These are phyloP conservation scores for Arabidopsis arenosa DNA, from an alignment of 345 rosid genomes.

Conservation along the genomic window DNA sequence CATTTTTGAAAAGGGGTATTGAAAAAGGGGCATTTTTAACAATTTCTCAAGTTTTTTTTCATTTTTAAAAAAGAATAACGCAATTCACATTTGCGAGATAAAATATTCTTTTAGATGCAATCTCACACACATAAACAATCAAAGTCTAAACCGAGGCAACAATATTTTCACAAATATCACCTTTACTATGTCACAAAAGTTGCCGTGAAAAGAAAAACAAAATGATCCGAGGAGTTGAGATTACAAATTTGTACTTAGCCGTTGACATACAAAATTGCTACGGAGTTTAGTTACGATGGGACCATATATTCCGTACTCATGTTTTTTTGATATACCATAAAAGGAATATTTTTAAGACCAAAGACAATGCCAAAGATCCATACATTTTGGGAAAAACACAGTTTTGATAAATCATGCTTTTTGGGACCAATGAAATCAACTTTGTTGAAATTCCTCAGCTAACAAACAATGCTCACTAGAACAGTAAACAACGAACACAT, in stretches of 20 bases:
- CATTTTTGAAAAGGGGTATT: no score
- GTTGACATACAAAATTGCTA: slow-evolving; percentile 2
- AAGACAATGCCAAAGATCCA: background rate
- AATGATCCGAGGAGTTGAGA: background rate
- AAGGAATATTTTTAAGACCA: background rate
- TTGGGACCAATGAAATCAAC: slow-evolving; percentile 21
- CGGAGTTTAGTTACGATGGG: slow-evolving; percentile 11
- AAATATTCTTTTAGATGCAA: no score
- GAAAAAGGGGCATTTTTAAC: no score
- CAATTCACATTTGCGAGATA: no score
- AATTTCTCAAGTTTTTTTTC: no score
- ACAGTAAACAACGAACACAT: slow-evolving; percentile 10
- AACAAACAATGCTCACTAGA: slow-evolving; percentile 20
- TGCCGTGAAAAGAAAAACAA: background rate
- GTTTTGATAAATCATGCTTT: background rate
- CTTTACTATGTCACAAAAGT: background rate
- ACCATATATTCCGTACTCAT: slow-evolving; percentile 27
- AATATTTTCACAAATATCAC: background rate
- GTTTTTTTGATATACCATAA: slow-evolving; percentile 16
- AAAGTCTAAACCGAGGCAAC: background rate
- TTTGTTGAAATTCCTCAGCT: slow-evolving; percentile 3
- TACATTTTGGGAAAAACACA: slow-evolving; percentile 1
- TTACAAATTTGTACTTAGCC: background rate
- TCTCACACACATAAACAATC: background rate
- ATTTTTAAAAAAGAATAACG: no score